Base-by-base conservation (phyloP, 441 rosid genomes). In the Pelargonium australe region DNA sequence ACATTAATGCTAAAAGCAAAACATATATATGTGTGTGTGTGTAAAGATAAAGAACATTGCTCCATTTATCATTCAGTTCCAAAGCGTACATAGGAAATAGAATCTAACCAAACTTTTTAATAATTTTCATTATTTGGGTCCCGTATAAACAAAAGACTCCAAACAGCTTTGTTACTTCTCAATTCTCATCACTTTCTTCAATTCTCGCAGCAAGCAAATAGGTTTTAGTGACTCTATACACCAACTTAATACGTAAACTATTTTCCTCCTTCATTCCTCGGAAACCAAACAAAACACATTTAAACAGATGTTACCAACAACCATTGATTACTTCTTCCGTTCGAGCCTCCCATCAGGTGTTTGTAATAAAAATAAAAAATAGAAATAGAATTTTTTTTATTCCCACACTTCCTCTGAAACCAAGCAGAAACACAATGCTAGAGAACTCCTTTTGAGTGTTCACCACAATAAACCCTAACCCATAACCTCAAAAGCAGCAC, bases 1-100 rank as follows among this genome's bases (percentile, higher is more conserved):
- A 34, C 28, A 6, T 66, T 64, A 34, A 47, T 58, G 19, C 47
- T 66, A 25, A 66, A n/a, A 67, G 64, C 37, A 62, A 53, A 51
- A 45, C 16, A 31, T 20, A 23, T 34, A 25, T 25, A 25, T 25
- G 31, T 25, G 31, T 20, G 31, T 20, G 40, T 19, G 14, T 65
- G 13, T 40, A 69, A 8, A 62, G 17, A 12, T 13, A 14, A 11
- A 63, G 7, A 14, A 53, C 60, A 53, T 53, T 53, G 9, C 60
- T 53, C 17, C 17, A 53, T 53, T 8, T 7, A 14, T 5, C 5
- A 53, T 53, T 53, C 60, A n/a, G 60, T 53, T 53, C 23, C 17
- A 14, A 14, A 1, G 17, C 20, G 23, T 47, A 44, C 12, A 20
- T 16, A 19, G 17, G 20, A 53, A 71, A 62, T 7, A 60, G 9